These are phyloP conservation scores for Cercis canadensis DNA, from an alignment of 306 rosid species.

Conservation along the genomic window DNA sequence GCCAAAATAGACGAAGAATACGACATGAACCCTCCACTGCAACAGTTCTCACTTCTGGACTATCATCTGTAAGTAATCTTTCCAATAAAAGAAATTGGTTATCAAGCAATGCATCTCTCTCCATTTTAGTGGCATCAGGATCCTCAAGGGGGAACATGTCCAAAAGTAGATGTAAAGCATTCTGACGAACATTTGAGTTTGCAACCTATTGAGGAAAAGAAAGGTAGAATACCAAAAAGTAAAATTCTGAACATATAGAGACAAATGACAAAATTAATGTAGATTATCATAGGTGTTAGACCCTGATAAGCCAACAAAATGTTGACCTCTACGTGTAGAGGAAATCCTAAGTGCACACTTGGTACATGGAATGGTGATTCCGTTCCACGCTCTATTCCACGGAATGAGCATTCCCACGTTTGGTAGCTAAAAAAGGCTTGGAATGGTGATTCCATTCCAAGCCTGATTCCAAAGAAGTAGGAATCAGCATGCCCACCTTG, in stretches of 20 bases:
- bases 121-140: conserved; percentile 92
- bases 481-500: too few relatives aligned
- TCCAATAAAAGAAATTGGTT: conserved; percentile 85
- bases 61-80: conserved; percentile 73
- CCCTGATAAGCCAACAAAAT: conserved; percentile 15
- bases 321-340: neutral
- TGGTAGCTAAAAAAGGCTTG: too few relatives aligned
- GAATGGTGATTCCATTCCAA: too few relatives aligned
- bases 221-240: conserved; percentile 3
- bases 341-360: too few relatives aligned
- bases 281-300: neutral
- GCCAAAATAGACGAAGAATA: conserved; percentile 86
- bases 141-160: conserved; percentile 92
- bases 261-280: conserved; percentile 15
- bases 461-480: too few relatives aligned
- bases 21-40: conserved; percentile 95
- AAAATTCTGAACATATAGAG: conserved; percentile 31
- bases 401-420: too few relatives aligned
- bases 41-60: conserved; percentile 77
- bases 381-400: too few relatives aligned
- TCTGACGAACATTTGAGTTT: conserved; percentile 88
- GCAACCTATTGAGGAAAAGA: conserved; percentile 66
- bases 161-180: conserved; percentile 82
- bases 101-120: conserved; percentile 75
- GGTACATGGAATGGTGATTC: too few relatives aligned